phyloP scores from a whole-genome alignment of 208 protist genomes.

The Leishmania mexicana region DNA sequence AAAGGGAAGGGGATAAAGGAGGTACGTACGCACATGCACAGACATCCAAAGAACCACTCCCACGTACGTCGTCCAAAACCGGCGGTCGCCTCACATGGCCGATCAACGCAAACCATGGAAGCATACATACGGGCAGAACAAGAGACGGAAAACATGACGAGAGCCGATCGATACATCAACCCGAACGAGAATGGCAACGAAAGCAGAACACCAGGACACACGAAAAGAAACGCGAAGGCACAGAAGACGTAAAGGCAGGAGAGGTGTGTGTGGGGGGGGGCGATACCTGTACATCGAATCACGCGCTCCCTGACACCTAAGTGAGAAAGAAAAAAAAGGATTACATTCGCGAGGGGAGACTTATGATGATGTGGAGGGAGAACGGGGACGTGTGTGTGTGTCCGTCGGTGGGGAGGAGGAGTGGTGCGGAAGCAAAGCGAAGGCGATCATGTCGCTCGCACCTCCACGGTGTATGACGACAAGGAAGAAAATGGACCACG shows the following conservation, averaged over 20 bases:
- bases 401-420: background rate
- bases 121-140: background rate
- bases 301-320: background rate
- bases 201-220: background rate
- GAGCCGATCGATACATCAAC: background rate
- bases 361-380: background rate
- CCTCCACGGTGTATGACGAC: background rate
- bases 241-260: background rate
- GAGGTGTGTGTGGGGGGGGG: too few species aligned
- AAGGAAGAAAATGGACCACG: background rate
- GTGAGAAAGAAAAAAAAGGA: background rate
- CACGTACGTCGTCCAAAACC: background rate
- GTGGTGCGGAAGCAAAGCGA: background rate
- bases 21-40: background rate
- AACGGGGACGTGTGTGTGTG: background rate
- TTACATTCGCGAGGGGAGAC: background rate
- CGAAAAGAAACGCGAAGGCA: background rate
- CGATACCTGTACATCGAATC: background rate
- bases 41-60: background rate
- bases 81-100: background rate
- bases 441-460: background rate
- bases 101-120: background rate
- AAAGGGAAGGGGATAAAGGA: background rate
- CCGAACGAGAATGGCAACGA: background rate
- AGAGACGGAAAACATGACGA: background rate